Evolutionary conservation across 495 filamentous ascomycete species (phyloP), one percentile per base, ranked within the genome.

Genomic region (Daldinia caldariorum): DNA sequence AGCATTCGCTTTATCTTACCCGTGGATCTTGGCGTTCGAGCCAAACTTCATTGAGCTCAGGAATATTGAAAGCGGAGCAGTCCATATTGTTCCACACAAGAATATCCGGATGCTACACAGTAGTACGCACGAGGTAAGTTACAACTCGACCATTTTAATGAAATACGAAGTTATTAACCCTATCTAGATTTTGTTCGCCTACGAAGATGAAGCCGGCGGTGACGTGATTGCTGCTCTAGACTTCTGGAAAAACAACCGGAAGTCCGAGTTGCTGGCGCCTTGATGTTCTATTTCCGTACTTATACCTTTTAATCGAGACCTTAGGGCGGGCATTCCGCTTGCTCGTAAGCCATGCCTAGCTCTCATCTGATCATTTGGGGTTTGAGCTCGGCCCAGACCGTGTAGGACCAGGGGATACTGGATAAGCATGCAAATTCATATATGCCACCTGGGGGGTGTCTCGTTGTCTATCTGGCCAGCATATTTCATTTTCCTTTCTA

Each of bases 21-120:
- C 94, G 61, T 99, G 94, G 84, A 96, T 99, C 50, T 82, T 99
- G 69, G 96, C 96, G 5, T 99, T 99, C 77, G 96, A 99, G 80
- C 91, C 94, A n/a, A 97, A 94, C 74, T 99, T 99, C 74, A 92
- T 99, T 66, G 96, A 99, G 80, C 92, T 99, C 72, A 84, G 96
- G 72, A 90, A 97, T 75, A 92, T 97, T 70, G 96, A 98, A 75
- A 97, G 91, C 18, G 91, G 92, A 63, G 91, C 92, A 47, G 92
- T 97, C 63, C 91, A 97, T 81, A 97, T 99, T 70, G 89, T 97
- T 74, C 97, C 93, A 50, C 92, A 92, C 64, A 95, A 90, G 83
- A 97, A 97, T 71, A 95, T 97, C 72, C 87, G 96, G 74, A 97
- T 97, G 94, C 84, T 99, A 66, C 96, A 99, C 81, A 93, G 92